A percentile compares a stretch with the other conserved stretches of the same genome.
Conservation (phyloP, 768 basidiomycete genomes). For the Kwoniella pini region DNA sequence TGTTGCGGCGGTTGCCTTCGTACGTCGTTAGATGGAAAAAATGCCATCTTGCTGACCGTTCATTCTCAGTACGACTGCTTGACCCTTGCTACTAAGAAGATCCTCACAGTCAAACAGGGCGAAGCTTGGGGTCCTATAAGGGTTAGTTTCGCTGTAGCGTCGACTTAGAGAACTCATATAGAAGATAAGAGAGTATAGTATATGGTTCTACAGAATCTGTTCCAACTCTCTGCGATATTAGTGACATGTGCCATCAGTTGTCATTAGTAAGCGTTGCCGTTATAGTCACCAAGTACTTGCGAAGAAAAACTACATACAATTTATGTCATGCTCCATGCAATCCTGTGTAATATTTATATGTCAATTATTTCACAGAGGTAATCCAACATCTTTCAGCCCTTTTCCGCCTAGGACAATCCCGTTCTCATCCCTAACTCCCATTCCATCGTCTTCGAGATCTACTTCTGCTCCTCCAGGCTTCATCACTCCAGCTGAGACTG, state of each 20-base stretch:
- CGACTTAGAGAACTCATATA: background rate
- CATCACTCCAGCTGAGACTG: background rate
- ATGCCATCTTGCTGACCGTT: background rate
- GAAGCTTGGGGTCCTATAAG: conserved; percentile 25
- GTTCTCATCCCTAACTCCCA: conserved; percentile 44
- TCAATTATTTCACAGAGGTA: background rate
- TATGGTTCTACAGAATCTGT: no score
- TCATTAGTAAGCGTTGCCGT: no score
- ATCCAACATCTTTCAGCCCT: conserved; percentile 43
- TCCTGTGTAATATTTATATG: background rate
- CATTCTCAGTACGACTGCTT: conserved; percentile 40
- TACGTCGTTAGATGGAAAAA: conserved; percentile 26
- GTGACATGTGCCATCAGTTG: no score
- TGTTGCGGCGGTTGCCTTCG: conserved; percentile 44
- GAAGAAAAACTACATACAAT: conserved; percentile 9
- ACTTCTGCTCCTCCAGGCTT: conserved; percentile 15
- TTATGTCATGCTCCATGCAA: conserved; percentile 7
- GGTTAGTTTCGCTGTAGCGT: conserved; percentile 18
- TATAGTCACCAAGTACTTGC: background rate
- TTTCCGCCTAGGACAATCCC: conserved; percentile 39
- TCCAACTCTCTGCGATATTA: no score
- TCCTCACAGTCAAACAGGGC: conserved; percentile 35
- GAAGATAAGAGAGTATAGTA: background rate
- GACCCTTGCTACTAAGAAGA: conserved; percentile 45
- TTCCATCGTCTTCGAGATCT: conserved; percentile 28